phyloP scores from a whole-genome alignment of 345 rosid genomes.

The Cochlearia excelsa region DNA sequence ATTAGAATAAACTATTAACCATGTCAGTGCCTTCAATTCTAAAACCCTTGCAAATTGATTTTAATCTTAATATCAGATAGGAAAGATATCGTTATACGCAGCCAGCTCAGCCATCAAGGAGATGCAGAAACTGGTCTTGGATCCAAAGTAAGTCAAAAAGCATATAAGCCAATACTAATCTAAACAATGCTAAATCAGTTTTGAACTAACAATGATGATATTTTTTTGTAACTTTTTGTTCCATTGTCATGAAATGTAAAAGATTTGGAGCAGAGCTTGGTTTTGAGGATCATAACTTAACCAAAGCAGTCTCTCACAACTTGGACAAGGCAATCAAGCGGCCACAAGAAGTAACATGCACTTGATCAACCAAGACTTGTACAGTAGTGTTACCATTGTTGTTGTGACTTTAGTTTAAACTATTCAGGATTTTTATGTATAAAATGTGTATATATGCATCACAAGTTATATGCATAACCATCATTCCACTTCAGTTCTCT shows the following conservation, averaged over 20 bases:
- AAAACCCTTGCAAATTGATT: slow-evolving; percentile 14
- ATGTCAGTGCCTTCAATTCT: slow-evolving; percentile 15
- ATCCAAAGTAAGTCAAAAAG: slow-evolving; percentile 65
- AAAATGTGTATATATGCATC: too few species aligned
- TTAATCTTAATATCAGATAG: slow-evolving; percentile 51
- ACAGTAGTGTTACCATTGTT: slow-evolving; percentile 25
- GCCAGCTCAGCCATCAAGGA: slow-evolving; percentile 98
- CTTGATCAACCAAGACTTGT: slow-evolving; percentile 29
- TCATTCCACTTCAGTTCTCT: too few species aligned
- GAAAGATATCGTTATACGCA: slow-evolving; percentile 83
- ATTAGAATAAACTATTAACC: background rate
- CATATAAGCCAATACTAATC: slow-evolving; percentile 2
- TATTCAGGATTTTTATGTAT: slow-evolving; percentile 22
- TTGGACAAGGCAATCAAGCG: slow-evolving; percentile 63
- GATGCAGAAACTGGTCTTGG: slow-evolving; percentile 87
- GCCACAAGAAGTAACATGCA: slow-evolving; percentile 37
- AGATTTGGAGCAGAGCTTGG: slow-evolving; percentile 77
- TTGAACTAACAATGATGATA: background rate
- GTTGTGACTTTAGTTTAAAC: slow-evolving; percentile 28
- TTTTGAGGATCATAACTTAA: slow-evolving; percentile 81
- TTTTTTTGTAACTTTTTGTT: background rate
- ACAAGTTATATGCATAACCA: too few species aligned
- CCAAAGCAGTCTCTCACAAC: slow-evolving; percentile 69
- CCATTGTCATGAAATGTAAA: slow-evolving; percentile 22
- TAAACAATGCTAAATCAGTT: background rate